Percentiles rank a stretch among this genome's conserved stretches.
Evolutionary conservation across 2,329 filamentous ascomycete genomes (phyloP).

Genomic region (Fusarium incarnatum): DNA sequence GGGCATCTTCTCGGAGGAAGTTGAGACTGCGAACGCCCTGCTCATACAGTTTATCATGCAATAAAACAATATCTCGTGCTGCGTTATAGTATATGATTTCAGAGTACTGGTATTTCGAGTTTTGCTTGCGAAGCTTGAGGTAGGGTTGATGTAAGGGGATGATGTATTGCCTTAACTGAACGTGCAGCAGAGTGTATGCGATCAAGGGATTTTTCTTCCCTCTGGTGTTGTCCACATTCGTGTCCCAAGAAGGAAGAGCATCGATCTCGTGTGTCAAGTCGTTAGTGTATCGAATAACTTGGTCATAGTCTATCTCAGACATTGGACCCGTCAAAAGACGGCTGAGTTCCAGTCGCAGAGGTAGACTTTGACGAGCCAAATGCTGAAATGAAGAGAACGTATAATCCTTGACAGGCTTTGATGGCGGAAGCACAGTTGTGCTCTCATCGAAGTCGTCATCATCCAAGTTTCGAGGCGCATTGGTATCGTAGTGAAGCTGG

Average conservation of each 20-base stretch:
- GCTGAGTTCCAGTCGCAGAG: conserved; percentile 67
- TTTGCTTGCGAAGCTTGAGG: conserved; percentile 68
- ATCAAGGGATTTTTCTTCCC: conserved; percentile 66
- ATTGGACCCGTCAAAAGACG: conserved; percentile 66
- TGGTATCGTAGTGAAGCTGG: conserved; percentile 66
- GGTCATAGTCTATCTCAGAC: conserved; percentile 69
- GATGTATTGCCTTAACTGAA: conserved; percentile 71
- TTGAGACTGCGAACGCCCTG: conserved; percentile 69
- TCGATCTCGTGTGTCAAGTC: conserved; percentile 71
- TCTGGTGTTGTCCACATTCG: conserved; percentile 52
- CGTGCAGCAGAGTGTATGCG: conserved; percentile 69
- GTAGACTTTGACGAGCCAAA: conserved; percentile 66
- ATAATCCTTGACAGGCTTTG: conserved; percentile 64
- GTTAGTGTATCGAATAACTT: conserved; percentile 71
- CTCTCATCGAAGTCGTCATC: conserved; percentile 68
- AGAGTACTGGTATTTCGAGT: conserved; percentile 71
- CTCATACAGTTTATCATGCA: conserved; percentile 70
- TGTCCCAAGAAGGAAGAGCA: conserved; percentile 67
- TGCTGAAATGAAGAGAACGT: conserved; percentile 71
- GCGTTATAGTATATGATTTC: conserved; percentile 74
- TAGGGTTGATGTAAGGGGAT: conserved; percentile 71
- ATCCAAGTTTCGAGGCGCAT: conserved; percentile 67
- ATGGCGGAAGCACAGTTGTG: conserved; percentile 62
- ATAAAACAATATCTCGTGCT: conserved; percentile 70
- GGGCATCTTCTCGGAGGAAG: conserved; percentile 69